These are phyloP conservation scores for Onygenales sp. DNA, from an alignment of 2,329 filamentous ascomycete genomes.

Conservation along the genomic window DNA sequence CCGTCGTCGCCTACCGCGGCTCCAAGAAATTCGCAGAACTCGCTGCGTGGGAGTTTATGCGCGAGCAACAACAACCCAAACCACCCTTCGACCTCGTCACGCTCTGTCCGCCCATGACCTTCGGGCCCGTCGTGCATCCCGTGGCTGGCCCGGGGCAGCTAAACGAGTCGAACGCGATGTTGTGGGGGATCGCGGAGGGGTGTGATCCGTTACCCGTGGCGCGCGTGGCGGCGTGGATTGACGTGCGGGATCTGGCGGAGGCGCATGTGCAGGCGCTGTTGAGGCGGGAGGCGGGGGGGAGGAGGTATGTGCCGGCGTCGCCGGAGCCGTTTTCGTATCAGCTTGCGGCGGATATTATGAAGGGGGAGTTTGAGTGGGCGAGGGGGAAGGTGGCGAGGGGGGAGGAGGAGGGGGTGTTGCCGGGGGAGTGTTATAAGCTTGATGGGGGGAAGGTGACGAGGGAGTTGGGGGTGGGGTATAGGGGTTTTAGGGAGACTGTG, in stretches of 20 bases:
- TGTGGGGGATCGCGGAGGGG: conserved; percentile 34
- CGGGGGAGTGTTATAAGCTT: conserved; percentile 24
- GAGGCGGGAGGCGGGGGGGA: conserved; percentile 25
- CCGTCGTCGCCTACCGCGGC: conserved; percentile 22
- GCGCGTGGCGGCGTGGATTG: conserved; percentile 37
- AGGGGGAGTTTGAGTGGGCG: conserved; percentile 31
- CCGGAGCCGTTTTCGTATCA: conserved; percentile 40
- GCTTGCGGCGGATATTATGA: conserved; percentile 35
- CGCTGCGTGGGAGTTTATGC: conserved; percentile 25
- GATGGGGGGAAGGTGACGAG: conserved; percentile 33
- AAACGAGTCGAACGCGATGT: conserved; percentile 35
- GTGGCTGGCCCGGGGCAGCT: conserved; percentile 25
- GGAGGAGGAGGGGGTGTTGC: conserved; percentile 27
- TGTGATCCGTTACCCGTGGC: conserved; percentile 28
- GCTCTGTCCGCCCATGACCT: conserved; percentile 38
- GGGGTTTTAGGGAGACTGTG: conserved; percentile 7
- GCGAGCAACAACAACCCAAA: conserved; percentile 16
- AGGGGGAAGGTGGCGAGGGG: conserved; percentile 23
- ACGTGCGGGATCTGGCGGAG: conserved; percentile 38
- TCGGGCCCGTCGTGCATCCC: conserved; percentile 32
- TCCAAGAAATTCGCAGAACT: conserved; percentile 22
- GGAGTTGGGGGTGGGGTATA: conserved; percentile 33
- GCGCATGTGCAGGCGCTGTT: conserved; percentile 38
- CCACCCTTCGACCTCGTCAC: conserved; percentile 36
- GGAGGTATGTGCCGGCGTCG: conserved; percentile 32